Percentiles rank a stretch among this genome's conserved stretches.
Conservation (phyloP, 2,329 filamentous ascomycete species). For the Amesomyces nigricolor region DNA sequence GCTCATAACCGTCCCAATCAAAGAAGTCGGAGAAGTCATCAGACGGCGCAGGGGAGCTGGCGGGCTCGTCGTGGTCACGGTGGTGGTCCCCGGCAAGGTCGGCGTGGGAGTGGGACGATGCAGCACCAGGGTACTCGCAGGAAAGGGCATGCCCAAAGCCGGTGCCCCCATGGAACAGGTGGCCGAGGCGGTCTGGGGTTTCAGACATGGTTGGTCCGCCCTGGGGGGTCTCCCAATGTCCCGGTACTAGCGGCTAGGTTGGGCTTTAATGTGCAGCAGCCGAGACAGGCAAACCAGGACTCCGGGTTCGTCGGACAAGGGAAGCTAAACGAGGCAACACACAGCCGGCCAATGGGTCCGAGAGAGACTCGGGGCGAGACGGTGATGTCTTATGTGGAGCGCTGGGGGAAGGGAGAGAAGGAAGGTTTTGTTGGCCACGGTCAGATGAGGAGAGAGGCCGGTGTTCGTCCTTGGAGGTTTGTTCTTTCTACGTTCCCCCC, state of each 20-base stretch:
- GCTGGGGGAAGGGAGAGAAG: conserved; percentile 7
- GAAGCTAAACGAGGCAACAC: conserved; percentile 18
- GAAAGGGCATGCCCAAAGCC: background rate
- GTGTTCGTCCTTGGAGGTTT: conserved; percentile 1
- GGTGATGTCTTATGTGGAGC: conserved; percentile 9
- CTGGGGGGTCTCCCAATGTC: background rate
- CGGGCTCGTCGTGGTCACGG: conserved; percentile 13
- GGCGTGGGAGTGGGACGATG: conserved; percentile 7
- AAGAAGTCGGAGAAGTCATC: conserved; percentile 19
- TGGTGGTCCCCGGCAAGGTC: background rate
- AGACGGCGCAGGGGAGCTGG: conserved; percentile 10
- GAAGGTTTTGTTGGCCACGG: conserved; percentile 6
- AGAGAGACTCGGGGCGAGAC: conserved; percentile 4
- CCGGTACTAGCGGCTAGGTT: conserved; percentile 9
- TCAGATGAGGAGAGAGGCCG: background rate
- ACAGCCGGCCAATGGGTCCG: conserved; percentile 7
- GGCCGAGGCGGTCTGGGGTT: conserved; percentile 10
- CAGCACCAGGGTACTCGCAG: conserved; percentile 9
- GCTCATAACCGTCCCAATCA: conserved; percentile 14
- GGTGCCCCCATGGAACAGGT: conserved; percentile 4
- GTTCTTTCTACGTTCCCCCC: conserved; percentile 17
- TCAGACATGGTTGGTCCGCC: conserved; percentile 18
- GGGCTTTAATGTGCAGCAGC: conserved; percentile 15
- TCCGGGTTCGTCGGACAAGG: conserved; percentile 11
- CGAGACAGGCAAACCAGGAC: conserved; percentile 18